Evolutionary conservation across 257 asterid genomes (phyloP).

Genomic region (Solanum dulcamara): DNA sequence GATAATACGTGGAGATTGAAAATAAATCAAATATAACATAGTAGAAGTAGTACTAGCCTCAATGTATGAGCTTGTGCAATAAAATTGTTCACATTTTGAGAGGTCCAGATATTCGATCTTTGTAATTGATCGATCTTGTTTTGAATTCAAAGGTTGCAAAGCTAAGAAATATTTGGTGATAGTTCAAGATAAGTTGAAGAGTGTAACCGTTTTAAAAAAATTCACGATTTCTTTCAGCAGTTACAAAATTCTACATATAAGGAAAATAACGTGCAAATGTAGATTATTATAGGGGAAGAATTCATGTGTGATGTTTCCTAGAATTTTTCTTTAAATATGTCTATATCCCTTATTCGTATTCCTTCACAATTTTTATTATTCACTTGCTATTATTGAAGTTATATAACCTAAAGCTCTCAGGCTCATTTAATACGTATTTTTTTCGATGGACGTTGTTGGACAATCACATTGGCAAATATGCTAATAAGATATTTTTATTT

Average conservation of each 20-base stretch:
- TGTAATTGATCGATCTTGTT: neutral
- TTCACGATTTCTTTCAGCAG: rapidly evolving
- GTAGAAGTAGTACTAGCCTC: neutral
- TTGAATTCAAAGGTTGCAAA: neutral
- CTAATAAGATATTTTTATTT: no score
- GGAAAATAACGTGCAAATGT: no score
- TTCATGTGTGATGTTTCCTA: no score
- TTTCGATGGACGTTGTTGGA: no score
- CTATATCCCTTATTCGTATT: no score
- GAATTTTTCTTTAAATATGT: no score
- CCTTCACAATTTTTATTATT: no score
- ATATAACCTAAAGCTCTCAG: no score
- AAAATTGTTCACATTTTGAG: neutral
- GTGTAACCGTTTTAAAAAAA: neutral
- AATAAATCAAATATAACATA: neutral
- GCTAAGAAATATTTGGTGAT: neutral
- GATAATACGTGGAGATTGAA: neutral
- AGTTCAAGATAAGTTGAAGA: neutral
- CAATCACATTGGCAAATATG: no score
- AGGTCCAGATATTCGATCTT: rapidly evolving
- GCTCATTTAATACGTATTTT: no score
- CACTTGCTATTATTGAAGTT: no score
- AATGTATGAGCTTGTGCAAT: neutral
- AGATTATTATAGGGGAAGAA: no score
- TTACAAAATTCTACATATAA: neutral